Base-by-base conservation (phyloP, 352 stramenopile genomes). In the Globisporangium camurandrum region DNA sequence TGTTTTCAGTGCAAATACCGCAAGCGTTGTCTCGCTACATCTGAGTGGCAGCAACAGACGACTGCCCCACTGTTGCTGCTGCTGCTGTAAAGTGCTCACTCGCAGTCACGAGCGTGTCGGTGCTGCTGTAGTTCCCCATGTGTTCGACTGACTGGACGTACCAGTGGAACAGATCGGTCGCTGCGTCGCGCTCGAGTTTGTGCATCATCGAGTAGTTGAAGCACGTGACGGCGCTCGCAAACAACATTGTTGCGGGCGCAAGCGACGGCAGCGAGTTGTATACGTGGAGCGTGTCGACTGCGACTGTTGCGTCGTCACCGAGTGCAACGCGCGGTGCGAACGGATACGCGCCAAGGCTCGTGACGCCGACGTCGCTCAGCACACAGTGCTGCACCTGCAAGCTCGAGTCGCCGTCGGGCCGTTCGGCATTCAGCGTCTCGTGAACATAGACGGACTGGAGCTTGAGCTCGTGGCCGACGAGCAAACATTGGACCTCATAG, bases 121-220 rank as follows among this genome's bases (percentile, higher is more conserved):
- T 49, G 16, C 62, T 37, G 30, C 45, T 28, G 41, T 75, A 64
- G 19, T 67, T 58, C 0, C 67, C 69, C 20, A 86, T 60, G 31
- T 58, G 49, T 49, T 86, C 74, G 16, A 74, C 71, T 49, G 62
- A 74, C 28, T 68, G 53, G 17, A 84, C 65, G 39, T 78, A 64
- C 69, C 69, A 84, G 24, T 65, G 47, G 48, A 86, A 84, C 27
- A 84, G 62, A 23, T 69, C 48, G 0, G 63, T 43, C 2, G 67
- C 71, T 0, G 53, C 42, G 0, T 62, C 54, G 11, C 52, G 38
- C 41, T 78, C 56, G 36, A 86, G 54, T 48, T 86, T 86, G 61
- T 70, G 54, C 74, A 86, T 86, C 44, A 86, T 64, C 19, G 71
- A 64, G 52, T 84, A 86, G 50, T 77, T 67, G 54, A 86, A 86